A percentile compares a stretch with the other conserved stretches of the same genome.
phyloP scores from a whole-genome alignment of 257 asterid species.

The Henckelia pumila region DNA sequence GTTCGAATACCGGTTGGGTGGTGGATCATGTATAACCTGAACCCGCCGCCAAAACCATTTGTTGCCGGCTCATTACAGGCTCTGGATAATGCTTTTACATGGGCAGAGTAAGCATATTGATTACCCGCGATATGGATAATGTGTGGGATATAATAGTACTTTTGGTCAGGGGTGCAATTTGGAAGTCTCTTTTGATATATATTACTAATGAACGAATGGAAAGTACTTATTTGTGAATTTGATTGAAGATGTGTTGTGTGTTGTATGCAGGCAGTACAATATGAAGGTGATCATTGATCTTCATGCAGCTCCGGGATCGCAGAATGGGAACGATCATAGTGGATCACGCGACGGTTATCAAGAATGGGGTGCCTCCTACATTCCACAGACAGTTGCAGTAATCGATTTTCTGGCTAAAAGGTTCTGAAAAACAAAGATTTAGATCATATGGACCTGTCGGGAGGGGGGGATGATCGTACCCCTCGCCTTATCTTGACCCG shows the following conservation, averaged over 20 bases:
- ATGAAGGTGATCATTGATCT: slow-evolving; percentile 26
- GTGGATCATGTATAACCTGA: slow-evolving; percentile 19
- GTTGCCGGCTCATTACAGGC: slow-evolving; percentile 27
- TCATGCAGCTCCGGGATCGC: slow-evolving; percentile 25
- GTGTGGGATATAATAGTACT: no score
- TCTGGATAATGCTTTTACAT: slow-evolving; percentile 16
- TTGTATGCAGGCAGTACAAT: slow-evolving; percentile 11
- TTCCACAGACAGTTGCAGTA: slow-evolving; percentile 17
- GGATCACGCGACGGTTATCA: slow-evolving; percentile 22
- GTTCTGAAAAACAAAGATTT: background rate
- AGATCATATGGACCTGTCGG: no score
- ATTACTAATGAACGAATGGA: no score
- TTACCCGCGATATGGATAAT: no score
- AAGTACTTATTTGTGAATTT: no score
- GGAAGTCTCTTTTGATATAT: no score
- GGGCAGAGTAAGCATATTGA: slow-evolving; percentile 22
- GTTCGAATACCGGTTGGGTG: slow-evolving; percentile 27
- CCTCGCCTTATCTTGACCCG: no score
- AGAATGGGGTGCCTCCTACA: slow-evolving; percentile 21
- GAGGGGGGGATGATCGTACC: no score
- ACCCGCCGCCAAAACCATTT: slow-evolving; percentile 24
- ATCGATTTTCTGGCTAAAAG: slow-evolving; percentile 22
- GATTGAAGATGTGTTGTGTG: no score
- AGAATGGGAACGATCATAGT: slow-evolving; percentile 24
- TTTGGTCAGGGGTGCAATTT: no score